Evolutionary conservation across 2,329 filamentous ascomycete genomes (phyloP).

Genomic region (Sarocladium kiliense): DNA sequence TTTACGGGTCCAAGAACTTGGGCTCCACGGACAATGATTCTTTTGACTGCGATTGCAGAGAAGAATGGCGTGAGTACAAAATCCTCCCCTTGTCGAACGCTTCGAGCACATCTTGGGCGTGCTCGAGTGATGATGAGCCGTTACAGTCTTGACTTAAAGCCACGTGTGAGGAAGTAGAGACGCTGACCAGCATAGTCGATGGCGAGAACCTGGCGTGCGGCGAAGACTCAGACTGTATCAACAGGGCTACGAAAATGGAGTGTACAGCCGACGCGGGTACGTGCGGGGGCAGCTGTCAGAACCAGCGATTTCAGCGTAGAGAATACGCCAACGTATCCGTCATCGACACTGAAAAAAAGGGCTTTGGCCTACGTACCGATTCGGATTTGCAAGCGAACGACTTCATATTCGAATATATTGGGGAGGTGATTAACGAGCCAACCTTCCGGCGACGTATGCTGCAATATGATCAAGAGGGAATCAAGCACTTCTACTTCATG

Average conservation of each 20-base stretch:
- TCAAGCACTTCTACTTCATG: slow-evolving; percentile 99
- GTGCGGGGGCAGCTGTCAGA: slow-evolving; percentile 83
- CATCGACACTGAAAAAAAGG: slow-evolving; percentile 97
- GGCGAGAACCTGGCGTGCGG: slow-evolving; percentile 80
- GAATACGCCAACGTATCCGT: slow-evolving; percentile 89
- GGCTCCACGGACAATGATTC: slow-evolving; percentile 86
- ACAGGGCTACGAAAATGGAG: slow-evolving; percentile 96
- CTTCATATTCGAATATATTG: slow-evolving; percentile 97
- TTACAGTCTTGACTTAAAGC: not conserved
- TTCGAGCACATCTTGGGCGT: no score
- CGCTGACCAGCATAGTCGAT: slow-evolving; percentile 37
- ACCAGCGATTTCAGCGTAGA: slow-evolving; percentile 88
- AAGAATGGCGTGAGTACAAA: slow-evolving; percentile 81
- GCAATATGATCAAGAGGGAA: slow-evolving; percentile 91
- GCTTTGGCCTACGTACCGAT: slow-evolving; percentile 84
- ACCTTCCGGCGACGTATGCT: slow-evolving; percentile 86
- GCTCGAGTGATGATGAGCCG: not conserved
- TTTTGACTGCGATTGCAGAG: slow-evolving; percentile 89
- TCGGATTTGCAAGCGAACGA: slow-evolving; percentile 72
- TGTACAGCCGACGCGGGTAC: slow-evolving; percentile 74
- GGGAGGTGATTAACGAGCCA: slow-evolving; percentile 92
- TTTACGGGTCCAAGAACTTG: slow-evolving; percentile 87
- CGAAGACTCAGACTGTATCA: slow-evolving; percentile 97
- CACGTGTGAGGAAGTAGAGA: not conserved
- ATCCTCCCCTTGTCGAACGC: slow-evolving; percentile 11